Percentiles rank a stretch among this genome's conserved stretches.
Conservation (phyloP, 129 eudicot species). For the Escallonia herrerae region DNA sequence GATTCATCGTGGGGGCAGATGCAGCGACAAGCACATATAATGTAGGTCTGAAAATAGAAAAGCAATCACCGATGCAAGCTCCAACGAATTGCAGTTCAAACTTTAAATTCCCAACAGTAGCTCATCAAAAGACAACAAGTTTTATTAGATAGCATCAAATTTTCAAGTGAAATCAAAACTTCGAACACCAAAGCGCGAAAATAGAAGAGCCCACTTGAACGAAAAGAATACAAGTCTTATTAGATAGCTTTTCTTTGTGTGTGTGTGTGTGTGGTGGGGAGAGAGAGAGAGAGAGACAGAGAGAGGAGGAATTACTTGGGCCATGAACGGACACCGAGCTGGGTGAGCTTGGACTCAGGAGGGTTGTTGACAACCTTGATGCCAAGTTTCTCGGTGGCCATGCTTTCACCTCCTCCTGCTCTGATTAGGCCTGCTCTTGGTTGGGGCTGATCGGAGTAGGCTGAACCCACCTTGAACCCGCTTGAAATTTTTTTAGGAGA, state of each 20-base stretch:
- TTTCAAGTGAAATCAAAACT: too few species aligned
- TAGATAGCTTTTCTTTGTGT: too few species aligned
- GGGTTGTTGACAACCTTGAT: conserved; percentile 69
- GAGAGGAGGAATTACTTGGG: conserved; percentile 47
- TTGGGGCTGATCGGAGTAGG: conserved; percentile 10
- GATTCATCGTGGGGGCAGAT: too few species aligned
- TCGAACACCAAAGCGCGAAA: too few species aligned
- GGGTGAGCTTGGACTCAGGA: conserved; percentile 67
- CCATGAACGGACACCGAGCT: conserved; percentile 79
- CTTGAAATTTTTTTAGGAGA: neutral
- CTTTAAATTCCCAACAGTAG: too few species aligned
- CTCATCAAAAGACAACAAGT: too few species aligned
- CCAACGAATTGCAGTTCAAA: too few species aligned
- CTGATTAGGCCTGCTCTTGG: neutral
- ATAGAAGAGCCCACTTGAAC: too few species aligned
- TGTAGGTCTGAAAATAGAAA: too few species aligned
- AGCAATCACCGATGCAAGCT: too few species aligned
- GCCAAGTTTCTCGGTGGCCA: conserved; percentile 57
- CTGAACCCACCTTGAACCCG: neutral
- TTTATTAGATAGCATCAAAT: too few species aligned
- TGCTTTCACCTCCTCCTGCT: conserved; percentile 31
- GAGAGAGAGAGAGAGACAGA: conserved; percentile 1
- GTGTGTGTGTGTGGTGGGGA: neutral
- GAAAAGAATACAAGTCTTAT: neutral
- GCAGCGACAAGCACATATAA: too few species aligned